Evolutionary conservation across 495 filamentous ascomycete species (phyloP).

Genomic region (Penicillium lividum): DNA sequence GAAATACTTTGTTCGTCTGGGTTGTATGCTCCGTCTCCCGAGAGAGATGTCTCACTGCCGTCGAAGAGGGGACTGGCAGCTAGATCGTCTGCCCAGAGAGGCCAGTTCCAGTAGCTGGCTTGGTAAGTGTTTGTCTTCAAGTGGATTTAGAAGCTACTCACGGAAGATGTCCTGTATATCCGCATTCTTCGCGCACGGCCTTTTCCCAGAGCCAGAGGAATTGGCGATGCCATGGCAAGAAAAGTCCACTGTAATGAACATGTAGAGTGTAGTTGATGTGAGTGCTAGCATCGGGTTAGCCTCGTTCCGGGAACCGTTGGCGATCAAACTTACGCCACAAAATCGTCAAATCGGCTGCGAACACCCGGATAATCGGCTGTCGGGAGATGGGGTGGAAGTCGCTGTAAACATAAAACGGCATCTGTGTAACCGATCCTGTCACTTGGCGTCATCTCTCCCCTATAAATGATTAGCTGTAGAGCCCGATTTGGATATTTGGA

Average conservation of each 20-base stretch:
- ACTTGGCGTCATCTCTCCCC: background rate
- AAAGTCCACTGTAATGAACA: conserved; percentile 41
- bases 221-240: conserved; percentile 69
- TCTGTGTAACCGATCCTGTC: background rate
- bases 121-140: background rate
- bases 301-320: background rate
- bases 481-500: background rate
- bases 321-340: conserved; percentile 44
- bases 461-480: background rate
- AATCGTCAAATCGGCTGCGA: conserved; percentile 54
- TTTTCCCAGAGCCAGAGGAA: conserved; percentile 62
- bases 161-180: conserved; percentile 56
- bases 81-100: background rate
- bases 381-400: conserved; percentile 41
- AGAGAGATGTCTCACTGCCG: conserved; percentile 21
- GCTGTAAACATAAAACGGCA: conserved; percentile 45
- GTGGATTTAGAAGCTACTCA: conserved; percentile 9
- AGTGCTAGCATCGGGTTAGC: conserved; percentile 24
- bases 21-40: conserved; percentile 50
- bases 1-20: conserved; percentile 26
- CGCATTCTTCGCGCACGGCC: conserved; percentile 66
- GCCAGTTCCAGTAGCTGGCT: background rate
- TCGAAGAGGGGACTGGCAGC: background rate
- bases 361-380: conserved; percentile 49
- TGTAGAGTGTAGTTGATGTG: conserved; percentile 51